Conservation (phyloP, 208 protist genomes). For the Phytomonas sp. region DNA sequence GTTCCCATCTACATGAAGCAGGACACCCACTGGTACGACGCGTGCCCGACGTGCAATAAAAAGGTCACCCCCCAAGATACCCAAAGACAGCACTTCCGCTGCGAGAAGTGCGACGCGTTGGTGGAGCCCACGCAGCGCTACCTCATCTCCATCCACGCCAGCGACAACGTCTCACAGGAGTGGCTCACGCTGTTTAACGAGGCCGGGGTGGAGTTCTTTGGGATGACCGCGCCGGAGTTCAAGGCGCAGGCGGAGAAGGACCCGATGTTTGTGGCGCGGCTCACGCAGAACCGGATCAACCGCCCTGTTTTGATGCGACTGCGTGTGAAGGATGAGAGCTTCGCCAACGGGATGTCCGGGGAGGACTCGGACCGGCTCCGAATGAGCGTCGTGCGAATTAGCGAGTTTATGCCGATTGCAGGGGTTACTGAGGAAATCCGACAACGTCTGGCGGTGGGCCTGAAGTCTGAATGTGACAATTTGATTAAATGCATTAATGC, state of each 20-base stretch:
- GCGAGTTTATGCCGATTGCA: slow-evolving; percentile 80
- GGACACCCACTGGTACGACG: slow-evolving; percentile 87
- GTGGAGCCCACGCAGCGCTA: slow-evolving; percentile 80
- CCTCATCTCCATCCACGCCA: slow-evolving; percentile 79
- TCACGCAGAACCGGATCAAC: slow-evolving; percentile 78
- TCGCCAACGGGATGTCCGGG: slow-evolving; percentile 26
- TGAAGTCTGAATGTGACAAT: slow-evolving; percentile 73
- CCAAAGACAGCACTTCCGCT: slow-evolving; percentile 71
- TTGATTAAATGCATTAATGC: slow-evolving; percentile 71
- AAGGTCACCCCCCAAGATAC: slow-evolving; percentile 81
- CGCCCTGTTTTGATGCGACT: slow-evolving; percentile 79
- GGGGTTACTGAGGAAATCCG: slow-evolving; percentile 60
- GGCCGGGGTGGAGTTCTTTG: slow-evolving; percentile 80
- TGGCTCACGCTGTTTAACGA: slow-evolving; percentile 91
- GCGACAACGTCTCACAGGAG: slow-evolving; percentile 81
- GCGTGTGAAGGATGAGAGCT: slow-evolving; percentile 81
- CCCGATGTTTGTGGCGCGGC: slow-evolving; percentile 62
- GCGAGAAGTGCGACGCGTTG: slow-evolving; percentile 81
- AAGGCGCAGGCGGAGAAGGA: slow-evolving; percentile 72
- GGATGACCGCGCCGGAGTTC: slow-evolving; percentile 75
- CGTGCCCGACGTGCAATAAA: slow-evolving; percentile 88
- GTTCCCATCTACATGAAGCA: slow-evolving; percentile 88
- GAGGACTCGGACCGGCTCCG: slow-evolving; percentile 73
- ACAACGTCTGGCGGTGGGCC: slow-evolving; percentile 48
- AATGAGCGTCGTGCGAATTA: slow-evolving; percentile 69